These are phyloP conservation scores for Monosporascus sp. DNA, from an alignment of 2,329 filamentous ascomycete genomes.

Conservation along the genomic window DNA sequence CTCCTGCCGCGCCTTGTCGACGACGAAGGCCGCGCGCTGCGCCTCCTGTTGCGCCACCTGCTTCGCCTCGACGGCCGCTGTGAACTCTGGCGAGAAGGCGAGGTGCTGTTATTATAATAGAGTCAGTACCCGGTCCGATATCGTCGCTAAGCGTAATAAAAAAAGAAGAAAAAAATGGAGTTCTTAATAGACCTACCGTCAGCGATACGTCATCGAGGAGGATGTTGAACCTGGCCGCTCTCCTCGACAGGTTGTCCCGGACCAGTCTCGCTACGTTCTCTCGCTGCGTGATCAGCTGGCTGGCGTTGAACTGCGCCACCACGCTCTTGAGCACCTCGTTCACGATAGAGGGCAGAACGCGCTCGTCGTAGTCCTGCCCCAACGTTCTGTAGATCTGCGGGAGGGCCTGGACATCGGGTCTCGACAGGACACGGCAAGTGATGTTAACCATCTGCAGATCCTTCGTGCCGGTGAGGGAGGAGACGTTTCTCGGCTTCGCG, in stretches of 20 bases:
- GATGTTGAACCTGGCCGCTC: slow-evolving; percentile 96
- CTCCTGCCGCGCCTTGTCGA: slow-evolving; percentile 98
- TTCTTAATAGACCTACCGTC: slow-evolving; percentile 55
- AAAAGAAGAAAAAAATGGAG: no score
- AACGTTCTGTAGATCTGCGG: slow-evolving; percentile 97
- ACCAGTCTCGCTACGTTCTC: slow-evolving; percentile 92
- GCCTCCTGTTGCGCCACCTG: slow-evolving; percentile 85
- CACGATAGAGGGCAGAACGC: slow-evolving; percentile 93
- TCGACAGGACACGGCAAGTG: slow-evolving; percentile 95
- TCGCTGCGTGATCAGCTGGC: slow-evolving; percentile 96
- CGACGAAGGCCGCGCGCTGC: slow-evolving; percentile 92
- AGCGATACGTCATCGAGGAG: slow-evolving; percentile 94
- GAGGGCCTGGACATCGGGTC: slow-evolving; percentile 79
- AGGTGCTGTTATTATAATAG: slow-evolving; percentile 46
- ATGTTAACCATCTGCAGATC: slow-evolving; percentile 99
- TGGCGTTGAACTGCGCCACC: slow-evolving; percentile 97
- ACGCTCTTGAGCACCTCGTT: slow-evolving; percentile 99
- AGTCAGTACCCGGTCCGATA: slow-evolving; percentile 16
- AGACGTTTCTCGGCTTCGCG: slow-evolving; percentile 93
- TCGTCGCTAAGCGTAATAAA: no score
- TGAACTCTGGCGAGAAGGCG: slow-evolving; percentile 69
- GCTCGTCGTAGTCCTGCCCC: slow-evolving; percentile 93
- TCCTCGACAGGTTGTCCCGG: slow-evolving; percentile 82
- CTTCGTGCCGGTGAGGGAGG: slow-evolving; percentile 96
- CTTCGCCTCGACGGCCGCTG: slow-evolving; percentile 67